These are phyloP conservation scores for Calonectria henricotiae DNA, from an alignment of 2,329 filamentous ascomycete genomes.

Conservation along the genomic window DNA sequence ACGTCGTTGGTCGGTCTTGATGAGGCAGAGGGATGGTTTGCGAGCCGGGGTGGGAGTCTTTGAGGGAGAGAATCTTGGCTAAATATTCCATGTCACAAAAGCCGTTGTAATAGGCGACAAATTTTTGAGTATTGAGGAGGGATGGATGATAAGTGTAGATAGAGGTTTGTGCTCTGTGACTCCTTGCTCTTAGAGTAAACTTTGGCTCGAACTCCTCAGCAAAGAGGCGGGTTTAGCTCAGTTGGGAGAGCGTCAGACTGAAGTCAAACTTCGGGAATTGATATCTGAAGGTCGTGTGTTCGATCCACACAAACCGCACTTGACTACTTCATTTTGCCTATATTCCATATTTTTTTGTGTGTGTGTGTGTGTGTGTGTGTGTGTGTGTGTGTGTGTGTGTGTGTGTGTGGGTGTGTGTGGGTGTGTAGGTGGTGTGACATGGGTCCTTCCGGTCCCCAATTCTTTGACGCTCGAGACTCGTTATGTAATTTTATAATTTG, in stretches of 20 bases:
- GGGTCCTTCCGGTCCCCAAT: neutral
- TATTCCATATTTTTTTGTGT: neutral
- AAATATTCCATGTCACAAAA: neutral
- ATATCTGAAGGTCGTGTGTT: conserved; percentile 55
- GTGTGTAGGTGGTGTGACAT: neutral
- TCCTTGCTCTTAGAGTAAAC: too few species aligned
- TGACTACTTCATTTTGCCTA: conserved; percentile 27
- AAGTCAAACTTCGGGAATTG: conserved; percentile 25
- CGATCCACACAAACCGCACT: conserved; percentile 54
- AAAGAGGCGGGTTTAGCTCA: conserved; percentile 54
- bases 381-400: neutral
- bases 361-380: neutral
- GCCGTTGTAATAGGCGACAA: too few species aligned
- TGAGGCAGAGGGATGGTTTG: conserved; percentile 58
- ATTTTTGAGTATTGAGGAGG: too few species aligned
- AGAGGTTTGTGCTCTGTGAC: neutral
- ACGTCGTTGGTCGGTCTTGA: conserved; percentile 54
- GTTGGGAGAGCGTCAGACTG: conserved; percentile 51
- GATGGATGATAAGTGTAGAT: neutral
- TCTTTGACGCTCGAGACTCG: neutral
- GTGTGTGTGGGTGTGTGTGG: neutral
- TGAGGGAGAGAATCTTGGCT: neutral
- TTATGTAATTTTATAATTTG: conserved; percentile 9
- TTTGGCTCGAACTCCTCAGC: rapidly evolving
- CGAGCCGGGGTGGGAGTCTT: conserved; percentile 44